Base-by-base conservation (phyloP, 768 basidiomycete species). In the Lentinula sp. region DNA sequence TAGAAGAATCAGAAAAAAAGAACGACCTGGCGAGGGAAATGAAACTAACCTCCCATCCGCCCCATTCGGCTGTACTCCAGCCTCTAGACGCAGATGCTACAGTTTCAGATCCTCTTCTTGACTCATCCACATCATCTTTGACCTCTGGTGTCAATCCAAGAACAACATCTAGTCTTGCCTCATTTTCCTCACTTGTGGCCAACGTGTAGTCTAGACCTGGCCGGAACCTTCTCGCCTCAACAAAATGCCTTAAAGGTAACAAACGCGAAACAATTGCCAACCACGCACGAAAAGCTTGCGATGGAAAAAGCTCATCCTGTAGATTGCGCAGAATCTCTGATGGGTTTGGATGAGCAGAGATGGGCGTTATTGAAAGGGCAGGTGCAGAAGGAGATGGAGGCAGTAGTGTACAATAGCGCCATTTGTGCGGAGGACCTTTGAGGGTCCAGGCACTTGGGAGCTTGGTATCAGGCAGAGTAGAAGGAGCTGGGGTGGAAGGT, bases 151-250 rank as follows among this genome's bases (percentile, higher is more conserved):
- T 98, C 64, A 96, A 73, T 2, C 91, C 92, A 13, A 98, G 80
- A 60, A 91, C 87, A 23, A 91, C 86, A 70, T 98, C 96, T 66
- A 98, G 73, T 63, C 91, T 77, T 57, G 88, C 85, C 70, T 94
- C 92, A 55, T 77, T 85, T 65, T 88, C 86, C 66, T 93, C 88
- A 67, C 88, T 89, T 66, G 91, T 90, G 55, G 96, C 96, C 2
- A 98, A 84, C 46, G 95, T 95, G 71, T 98, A 98, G 71, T 97
- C 96, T 66, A 98, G 75, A 1, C 95, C 96, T 0, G 94, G 93
- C 61, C 95, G 78, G 73, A 98, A 95, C 59, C 96, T 77, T 66
- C 96, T 78, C 52, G 92, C 93, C 74, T 93, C 88, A n/a, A 84
- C 83, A 11, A 80, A 71, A 72, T 89, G 84, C 45, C 84, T 79